These are phyloP conservation scores for Stentor coeruleus DNA, from an alignment of 73 alveolate species.

Conservation along the genomic window DNA sequence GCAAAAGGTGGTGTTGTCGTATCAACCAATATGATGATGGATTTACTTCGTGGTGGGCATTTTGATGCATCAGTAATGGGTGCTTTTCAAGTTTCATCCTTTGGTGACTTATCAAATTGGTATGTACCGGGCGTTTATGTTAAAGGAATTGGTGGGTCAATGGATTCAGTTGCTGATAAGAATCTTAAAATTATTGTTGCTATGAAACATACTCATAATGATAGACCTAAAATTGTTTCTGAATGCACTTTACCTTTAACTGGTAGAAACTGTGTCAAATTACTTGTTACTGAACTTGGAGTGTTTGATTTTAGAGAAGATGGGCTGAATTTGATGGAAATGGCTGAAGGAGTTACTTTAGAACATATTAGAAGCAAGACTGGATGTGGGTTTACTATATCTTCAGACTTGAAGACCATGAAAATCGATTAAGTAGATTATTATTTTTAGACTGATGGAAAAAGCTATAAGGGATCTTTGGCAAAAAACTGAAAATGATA, in stretches of 20 bases:
- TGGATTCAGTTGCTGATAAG: slow-evolving; percentile 75
- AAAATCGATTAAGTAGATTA: no score
- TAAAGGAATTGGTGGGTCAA: slow-evolving; percentile 86
- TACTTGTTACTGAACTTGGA: slow-evolving; percentile 65
- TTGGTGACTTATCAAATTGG: slow-evolving; percentile 88
- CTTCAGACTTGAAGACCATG: slow-evolving; percentile 11
- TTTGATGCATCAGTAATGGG: slow-evolving; percentile 57
- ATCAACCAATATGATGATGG: slow-evolving; percentile 78
- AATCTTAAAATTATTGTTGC: slow-evolving; percentile 50
- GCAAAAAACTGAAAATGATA: no score
- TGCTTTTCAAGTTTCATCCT: slow-evolving; percentile 40
- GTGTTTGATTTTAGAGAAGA: slow-evolving; percentile 63
- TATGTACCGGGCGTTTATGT: slow-evolving; percentile 92
- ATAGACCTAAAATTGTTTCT: slow-evolving; percentile 33
- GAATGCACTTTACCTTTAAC: slow-evolving; percentile 49
- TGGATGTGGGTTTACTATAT: slow-evolving; percentile 20
- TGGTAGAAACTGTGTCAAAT: slow-evolving; percentile 61
- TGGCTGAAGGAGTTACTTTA: slow-evolving; percentile 53
- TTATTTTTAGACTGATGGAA: no score
- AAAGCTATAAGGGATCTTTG: no score
- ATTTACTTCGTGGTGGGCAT: slow-evolving; percentile 83
- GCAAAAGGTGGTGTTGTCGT: slow-evolving; percentile 75
- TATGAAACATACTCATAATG: slow-evolving; percentile 58
- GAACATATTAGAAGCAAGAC: slow-evolving; percentile 51
- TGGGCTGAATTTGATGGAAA: slow-evolving; percentile 51